These are phyloP conservation scores for Cercospora sp. DNA, from an alignment of 2,329 filamentous ascomycete species.

Conservation along the genomic window DNA sequence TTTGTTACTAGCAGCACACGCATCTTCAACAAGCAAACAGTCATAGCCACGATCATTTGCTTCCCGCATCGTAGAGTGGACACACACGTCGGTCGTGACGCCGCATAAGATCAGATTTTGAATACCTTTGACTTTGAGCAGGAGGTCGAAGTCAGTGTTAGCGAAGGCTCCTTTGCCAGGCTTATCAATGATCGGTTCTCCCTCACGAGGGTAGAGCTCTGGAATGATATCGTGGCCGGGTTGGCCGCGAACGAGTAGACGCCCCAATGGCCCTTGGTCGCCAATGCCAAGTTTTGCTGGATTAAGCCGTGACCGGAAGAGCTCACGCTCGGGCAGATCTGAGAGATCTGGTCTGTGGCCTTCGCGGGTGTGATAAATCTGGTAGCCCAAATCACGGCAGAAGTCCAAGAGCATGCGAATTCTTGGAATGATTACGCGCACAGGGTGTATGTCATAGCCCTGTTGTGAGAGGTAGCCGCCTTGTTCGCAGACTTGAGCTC, in stretches of 20 bases:
- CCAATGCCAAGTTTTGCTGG: conserved; percentile 54
- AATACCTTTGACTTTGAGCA: conserved; percentile 53
- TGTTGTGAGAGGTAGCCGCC: conserved; percentile 54
- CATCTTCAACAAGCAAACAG: conserved; percentile 55
- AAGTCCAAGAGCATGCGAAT: conserved; percentile 45
- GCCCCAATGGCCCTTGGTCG: conserved; percentile 56
- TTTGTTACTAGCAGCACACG: conserved; percentile 46
- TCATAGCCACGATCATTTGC: conserved; percentile 59
- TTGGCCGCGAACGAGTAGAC: conserved; percentile 60
- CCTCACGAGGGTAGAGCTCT: conserved; percentile 52
- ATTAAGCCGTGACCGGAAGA: conserved; percentile 56
- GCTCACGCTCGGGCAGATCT: conserved; percentile 58
- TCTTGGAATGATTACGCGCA: conserved; percentile 49
- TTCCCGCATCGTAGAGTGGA: conserved; percentile 58
- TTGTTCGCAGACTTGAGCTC: conserved; percentile 43
- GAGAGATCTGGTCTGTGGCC: conserved; percentile 58
- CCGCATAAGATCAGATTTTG: conserved; percentile 56
- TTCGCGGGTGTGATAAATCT: conserved; percentile 55
- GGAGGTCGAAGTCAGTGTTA: conserved; percentile 56
- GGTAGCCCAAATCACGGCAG: conserved; percentile 46
- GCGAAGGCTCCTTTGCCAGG: conserved; percentile 56
- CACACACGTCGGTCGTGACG: conserved; percentile 59
- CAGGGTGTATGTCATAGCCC: conserved; percentile 46
- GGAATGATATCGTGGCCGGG: conserved; percentile 59
- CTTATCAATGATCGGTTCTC: conserved; percentile 57